phyloP scores from a whole-genome alignment of 441 rosid species.

The Arabidopsis hybrid region DNA sequence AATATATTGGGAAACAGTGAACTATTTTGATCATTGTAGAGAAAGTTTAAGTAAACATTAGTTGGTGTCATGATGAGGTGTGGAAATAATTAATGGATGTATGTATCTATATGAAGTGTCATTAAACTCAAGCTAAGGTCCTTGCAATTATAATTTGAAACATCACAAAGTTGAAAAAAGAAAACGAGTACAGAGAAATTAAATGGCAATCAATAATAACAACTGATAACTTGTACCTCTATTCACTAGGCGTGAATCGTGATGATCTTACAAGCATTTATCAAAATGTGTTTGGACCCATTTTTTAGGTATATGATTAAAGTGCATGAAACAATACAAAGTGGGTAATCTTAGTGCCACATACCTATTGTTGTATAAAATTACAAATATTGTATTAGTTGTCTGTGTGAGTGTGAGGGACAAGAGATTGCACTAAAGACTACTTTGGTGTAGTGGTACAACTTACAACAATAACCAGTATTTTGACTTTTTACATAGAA shows the following conservation, averaged over 20 bases:
- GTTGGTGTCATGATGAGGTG: constrained; percentile 1
- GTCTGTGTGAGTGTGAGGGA: background rate
- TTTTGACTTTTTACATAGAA: background rate
- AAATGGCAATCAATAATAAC: background rate
- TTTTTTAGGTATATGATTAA: constrained; percentile 6
- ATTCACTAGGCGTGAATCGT: background rate
- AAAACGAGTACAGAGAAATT: background rate
- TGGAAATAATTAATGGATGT: background rate
- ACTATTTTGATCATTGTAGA: background rate
- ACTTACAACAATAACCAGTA: background rate
- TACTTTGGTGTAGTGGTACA: constrained; percentile 5
- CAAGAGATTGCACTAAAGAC: constrained; percentile 1
- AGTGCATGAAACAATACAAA: constrained; percentile 2
- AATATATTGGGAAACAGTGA: background rate
- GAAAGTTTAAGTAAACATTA: background rate
- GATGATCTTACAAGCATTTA: background rate
- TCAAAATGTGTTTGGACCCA: constrained; percentile 5
- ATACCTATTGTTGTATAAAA: background rate
- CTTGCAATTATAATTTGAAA: background rate
- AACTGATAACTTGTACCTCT: background rate
- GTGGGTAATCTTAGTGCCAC: background rate
- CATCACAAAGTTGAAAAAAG: background rate
- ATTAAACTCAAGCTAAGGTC: background rate
- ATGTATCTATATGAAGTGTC: background rate
- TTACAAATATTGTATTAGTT: background rate